Percentiles rank a stretch among this genome's conserved stretches.
These are phyloP conservation scores for Wickerhamomyces tratensis DNA, from an alignment of 805 yeast species.

Conservation along the genomic window DNA sequence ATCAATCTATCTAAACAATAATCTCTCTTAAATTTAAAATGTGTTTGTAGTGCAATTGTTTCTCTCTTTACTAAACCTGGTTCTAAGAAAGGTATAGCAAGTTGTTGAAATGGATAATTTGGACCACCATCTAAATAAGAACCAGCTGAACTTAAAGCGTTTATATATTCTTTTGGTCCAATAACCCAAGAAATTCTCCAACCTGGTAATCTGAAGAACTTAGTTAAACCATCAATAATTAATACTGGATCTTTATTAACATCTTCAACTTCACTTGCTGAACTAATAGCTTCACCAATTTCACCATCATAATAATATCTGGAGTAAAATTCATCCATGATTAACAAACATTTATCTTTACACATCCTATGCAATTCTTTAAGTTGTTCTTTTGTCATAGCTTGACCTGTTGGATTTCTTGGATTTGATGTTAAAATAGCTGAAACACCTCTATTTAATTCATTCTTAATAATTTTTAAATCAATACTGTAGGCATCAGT, in stretches of 20 bases:
- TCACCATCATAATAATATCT: conserved; percentile 49
- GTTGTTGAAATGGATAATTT: conserved; percentile 52
- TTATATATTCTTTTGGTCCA: conserved; percentile 52
- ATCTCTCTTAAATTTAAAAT: conserved; percentile 48
- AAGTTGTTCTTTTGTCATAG: conserved; percentile 38
- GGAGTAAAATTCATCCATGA: conserved; percentile 57
- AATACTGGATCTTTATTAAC: conserved; percentile 51
- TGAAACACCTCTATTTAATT: conserved; percentile 45
- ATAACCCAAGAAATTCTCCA: conserved; percentile 58
- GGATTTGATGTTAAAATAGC: conserved; percentile 53
- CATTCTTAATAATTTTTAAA: conserved; percentile 39
- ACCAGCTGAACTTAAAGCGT: conserved; percentile 47
- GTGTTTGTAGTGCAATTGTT: conserved; percentile 48
- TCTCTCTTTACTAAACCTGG: conserved; percentile 41
- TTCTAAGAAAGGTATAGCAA: conserved; percentile 43
- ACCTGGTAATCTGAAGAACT: conserved; percentile 53
- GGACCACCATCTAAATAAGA: conserved; percentile 54
- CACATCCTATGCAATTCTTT: conserved; percentile 41
- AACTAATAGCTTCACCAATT: conserved; percentile 39
- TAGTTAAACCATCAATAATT: conserved; percentile 50
- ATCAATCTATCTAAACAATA: conserved; percentile 38
- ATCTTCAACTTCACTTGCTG: conserved; percentile 42
- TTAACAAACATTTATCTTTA: conserved; percentile 39
- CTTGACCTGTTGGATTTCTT: conserved; percentile 52
- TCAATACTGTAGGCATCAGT: conserved; percentile 48